Conservation (phyloP, 2,329 filamentous ascomycete genomes). For the Fusarium sarcochroum region DNA sequence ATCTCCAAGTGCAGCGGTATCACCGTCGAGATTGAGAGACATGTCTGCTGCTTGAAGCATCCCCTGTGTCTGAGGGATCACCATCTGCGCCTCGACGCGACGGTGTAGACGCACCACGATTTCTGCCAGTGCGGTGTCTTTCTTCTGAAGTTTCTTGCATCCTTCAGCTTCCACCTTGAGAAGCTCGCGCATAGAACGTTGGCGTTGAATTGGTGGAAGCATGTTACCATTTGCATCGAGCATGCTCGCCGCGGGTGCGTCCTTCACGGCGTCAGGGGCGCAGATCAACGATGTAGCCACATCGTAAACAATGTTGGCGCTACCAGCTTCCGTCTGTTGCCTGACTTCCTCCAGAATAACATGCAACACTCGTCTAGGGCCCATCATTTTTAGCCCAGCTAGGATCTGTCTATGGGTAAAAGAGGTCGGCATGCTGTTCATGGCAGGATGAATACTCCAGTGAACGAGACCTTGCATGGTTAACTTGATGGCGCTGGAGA, state of each 20-base stretch:
- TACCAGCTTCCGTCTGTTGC: slow-evolving; percentile 70
- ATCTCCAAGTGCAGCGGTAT: slow-evolving; percentile 56
- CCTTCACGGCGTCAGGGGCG: slow-evolving; percentile 70
- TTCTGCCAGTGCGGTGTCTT: slow-evolving; percentile 71
- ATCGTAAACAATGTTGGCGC: slow-evolving; percentile 75
- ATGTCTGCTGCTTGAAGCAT: slow-evolving; percentile 61
- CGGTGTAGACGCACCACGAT: slow-evolving; percentile 73
- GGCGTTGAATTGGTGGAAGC: slow-evolving; percentile 58
- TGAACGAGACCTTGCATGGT: slow-evolving; percentile 74
- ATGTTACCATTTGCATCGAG: slow-evolving; percentile 56
- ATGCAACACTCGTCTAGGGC: slow-evolving; percentile 71
- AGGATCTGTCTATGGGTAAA: slow-evolving; percentile 82
- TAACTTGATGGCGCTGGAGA: slow-evolving; percentile 70
- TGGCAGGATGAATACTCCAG: slow-evolving; percentile 73
- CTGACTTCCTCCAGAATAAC: slow-evolving; percentile 78
- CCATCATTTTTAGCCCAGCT: slow-evolving; percentile 71
- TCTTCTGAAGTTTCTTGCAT: slow-evolving; percentile 68
- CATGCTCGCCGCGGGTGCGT: slow-evolving; percentile 52
- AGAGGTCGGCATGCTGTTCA: slow-evolving; percentile 70
- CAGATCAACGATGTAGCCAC: slow-evolving; percentile 78
- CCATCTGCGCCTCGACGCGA: slow-evolving; percentile 76
- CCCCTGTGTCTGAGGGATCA: slow-evolving; percentile 56
- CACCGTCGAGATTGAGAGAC: slow-evolving; percentile 57
- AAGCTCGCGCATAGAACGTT: slow-evolving; percentile 71
- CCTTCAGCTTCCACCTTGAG: slow-evolving; percentile 71